Evolutionary conservation across 2,329 filamentous ascomycete genomes (phyloP), one percentile per base, ranked within the genome.

Genomic region (Alternaria triticina): DNA sequence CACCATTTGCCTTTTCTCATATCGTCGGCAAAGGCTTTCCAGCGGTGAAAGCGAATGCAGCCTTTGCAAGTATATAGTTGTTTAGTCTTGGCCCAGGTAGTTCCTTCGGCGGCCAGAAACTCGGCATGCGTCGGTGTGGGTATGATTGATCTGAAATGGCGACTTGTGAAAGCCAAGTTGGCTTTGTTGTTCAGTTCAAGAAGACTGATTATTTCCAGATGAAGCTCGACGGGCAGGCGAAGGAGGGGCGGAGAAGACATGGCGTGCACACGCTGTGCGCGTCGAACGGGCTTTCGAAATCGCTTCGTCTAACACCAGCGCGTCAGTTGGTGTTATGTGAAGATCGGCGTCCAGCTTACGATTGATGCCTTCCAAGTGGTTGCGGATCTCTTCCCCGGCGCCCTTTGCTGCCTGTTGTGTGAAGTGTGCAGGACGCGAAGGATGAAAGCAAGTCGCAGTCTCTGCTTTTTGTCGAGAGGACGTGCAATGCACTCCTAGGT

Each of bases 1-100:
- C 64, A 68, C 54, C 67, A 64, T 65, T 69, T 71, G 23, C 73
- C 73, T 61, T 77, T 76, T 25, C 68, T 70, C 74, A 77, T 77
- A 17, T 69, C 65, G 52, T 77, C 74, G 15, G 71, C 66, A 54
- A 76, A 77, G 15, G 66, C 46, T 27, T 64, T 54, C 27, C 70
- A 67, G n/a, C 50, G 61, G 44, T 65, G 66, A 17, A 77, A 70
- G 20, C 57, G 55, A 8, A 57, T 25, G 51, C 74, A 77, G 28
- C 60, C 54, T 54, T 62, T 74, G 61, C 74, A 77, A 5, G 71
- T 62, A 54, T 66, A 75, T 6, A 77, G 63, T 15, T 66, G 49
- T 30, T 57, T 69, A 5, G 65, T 49, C 17, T 59, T 67, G 13
- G 74, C 70, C 68, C 69, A 76, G 20, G 50, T 45, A 25, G 52